Evolutionary conservation across 352 stramenopile genomes (phyloP), one percentile per base, ranked within the genome.

Genomic region (Globisporangium echinulatum): DNA sequence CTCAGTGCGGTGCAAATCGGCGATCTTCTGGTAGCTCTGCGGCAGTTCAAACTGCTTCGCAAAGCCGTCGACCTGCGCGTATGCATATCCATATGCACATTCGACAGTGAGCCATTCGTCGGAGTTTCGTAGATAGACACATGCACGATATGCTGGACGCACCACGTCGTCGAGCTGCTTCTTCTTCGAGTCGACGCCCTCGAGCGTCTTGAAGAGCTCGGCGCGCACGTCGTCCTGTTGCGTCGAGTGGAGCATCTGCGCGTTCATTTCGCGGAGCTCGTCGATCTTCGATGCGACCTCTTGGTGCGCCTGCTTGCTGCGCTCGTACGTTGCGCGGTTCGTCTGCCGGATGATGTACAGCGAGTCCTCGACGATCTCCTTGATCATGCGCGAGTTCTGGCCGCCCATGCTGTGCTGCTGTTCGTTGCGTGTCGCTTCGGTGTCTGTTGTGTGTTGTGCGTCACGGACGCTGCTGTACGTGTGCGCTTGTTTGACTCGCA

Each of bases 311-410:
- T 56, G 62, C 10, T 82, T 69, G 56, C 78, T 88, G 53, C 79
- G 68, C 56, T 90, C 71, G 61, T 94, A 94, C 33, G 75, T 79
- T 19, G 62, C 61, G 51, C 71, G 75, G 61, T 87, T 89, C 15
- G 85, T 94, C 68, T 90, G 76, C 7, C 77, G 77, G 52, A 94
- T 60, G 64, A 94, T 91, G 69, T 85, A 90, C 51, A 78, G 66
- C 62, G 83, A 90, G 71, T 94, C 85, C 65, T 85, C 66, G 25
- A 86, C 67, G 58, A 87, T 86, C 73, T 90, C 75, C 49, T 74
- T 75, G 61, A 92, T 67, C 77, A 94, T 89, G 54, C 81, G 82
- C 17, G 82, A 90, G 54, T 75, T 88, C 70, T 92, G 79, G 50
- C 85, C 82, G 63, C 82, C 82, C 82, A 92, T 91, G 49, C 40